Conservation (phyloP, 352 stramenopile genomes). For the Blastocystis sp. region DNA sequence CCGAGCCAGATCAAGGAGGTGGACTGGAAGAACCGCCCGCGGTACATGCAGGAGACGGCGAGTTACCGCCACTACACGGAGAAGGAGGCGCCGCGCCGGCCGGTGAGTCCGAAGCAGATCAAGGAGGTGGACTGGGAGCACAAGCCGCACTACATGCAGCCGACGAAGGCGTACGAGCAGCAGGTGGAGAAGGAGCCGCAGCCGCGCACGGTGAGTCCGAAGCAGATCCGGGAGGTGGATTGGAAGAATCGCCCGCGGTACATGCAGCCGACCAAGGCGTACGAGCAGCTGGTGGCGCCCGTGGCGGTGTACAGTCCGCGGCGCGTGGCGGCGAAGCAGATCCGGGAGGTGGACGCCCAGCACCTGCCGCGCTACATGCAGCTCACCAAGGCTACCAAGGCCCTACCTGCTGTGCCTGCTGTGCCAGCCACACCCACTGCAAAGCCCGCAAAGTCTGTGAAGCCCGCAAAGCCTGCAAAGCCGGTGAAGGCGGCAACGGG, state of each 20-base stretch:
- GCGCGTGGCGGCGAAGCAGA: neutral
- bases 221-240: constrained; percentile 40
- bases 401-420: neutral
- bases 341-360: neutral
- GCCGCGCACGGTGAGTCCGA: neutral
- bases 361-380: constrained; percentile 50
- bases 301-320: neutral
- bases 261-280: constrained; percentile 46
- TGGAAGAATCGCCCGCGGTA: constrained; percentile 21
- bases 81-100: neutral
- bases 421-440: neutral
- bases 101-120: constrained; percentile 31
- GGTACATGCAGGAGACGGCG: constrained; percentile 51
- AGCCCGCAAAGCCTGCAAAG: neutral
- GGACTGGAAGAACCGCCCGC: constrained; percentile 14
- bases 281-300: constrained; percentile 11
- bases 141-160: constrained; percentile 53
- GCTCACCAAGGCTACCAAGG: constrained; percentile 19
- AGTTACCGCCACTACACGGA: neutral
- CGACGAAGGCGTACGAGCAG: neutral
- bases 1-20: constrained; percentile 35
- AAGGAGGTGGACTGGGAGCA: constrained; percentile 36
- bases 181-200: neutral
- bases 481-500: neutral
- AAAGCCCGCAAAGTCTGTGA: neutral